These are phyloP conservation scores for Mycosphaerella arachidis DNA, from an alignment of 2,329 filamentous ascomycete species.

Conservation along the genomic window DNA sequence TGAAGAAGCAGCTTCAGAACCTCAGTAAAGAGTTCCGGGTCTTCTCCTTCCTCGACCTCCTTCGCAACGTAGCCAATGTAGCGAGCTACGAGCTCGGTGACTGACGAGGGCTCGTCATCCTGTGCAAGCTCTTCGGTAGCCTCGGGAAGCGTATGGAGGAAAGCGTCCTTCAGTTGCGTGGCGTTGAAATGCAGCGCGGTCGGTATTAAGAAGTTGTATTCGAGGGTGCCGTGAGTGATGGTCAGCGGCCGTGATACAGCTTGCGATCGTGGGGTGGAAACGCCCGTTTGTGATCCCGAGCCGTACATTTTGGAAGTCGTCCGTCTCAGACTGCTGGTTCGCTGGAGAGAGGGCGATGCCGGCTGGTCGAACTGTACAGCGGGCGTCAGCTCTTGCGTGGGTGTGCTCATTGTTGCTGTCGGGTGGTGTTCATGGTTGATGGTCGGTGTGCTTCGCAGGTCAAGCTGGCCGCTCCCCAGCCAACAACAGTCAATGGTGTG, in stretches of 20 bases:
- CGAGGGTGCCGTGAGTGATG: constrained; percentile 87
- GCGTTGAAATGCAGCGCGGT: constrained; percentile 95
- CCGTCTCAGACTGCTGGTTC: constrained; percentile 9
- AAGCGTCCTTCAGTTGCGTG: constrained; percentile 86
- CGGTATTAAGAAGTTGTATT: constrained; percentile 92
- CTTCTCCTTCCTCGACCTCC: constrained; percentile 89
- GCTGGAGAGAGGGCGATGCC: constrained; percentile 11
- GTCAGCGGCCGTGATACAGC: constrained; percentile 88
- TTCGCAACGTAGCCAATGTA: constrained; percentile 87
- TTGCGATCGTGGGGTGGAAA: constrained; percentile 90
- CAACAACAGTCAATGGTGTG: background rate
- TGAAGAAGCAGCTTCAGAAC: constrained; percentile 88
- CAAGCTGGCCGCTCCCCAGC: background rate
- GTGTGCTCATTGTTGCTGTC: constrained; percentile 17
- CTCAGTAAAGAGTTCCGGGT: constrained; percentile 86
- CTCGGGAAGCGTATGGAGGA: constrained; percentile 75
- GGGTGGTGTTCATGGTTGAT: constrained; percentile 5
- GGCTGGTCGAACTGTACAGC: constrained; percentile 18
- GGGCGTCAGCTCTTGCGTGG: constrained; percentile 22
- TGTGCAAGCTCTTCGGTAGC: constrained; percentile 96
- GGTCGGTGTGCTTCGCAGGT: background rate
- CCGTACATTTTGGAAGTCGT: constrained; percentile 24
- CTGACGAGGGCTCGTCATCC: constrained; percentile 98
- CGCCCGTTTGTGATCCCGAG: constrained; percentile 68
- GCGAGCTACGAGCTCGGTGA: constrained; percentile 83